These are phyloP conservation scores for Pseudonitzschia pungens DNA, from an alignment of 108 stramenopile genomes.

Conservation along the genomic window DNA sequence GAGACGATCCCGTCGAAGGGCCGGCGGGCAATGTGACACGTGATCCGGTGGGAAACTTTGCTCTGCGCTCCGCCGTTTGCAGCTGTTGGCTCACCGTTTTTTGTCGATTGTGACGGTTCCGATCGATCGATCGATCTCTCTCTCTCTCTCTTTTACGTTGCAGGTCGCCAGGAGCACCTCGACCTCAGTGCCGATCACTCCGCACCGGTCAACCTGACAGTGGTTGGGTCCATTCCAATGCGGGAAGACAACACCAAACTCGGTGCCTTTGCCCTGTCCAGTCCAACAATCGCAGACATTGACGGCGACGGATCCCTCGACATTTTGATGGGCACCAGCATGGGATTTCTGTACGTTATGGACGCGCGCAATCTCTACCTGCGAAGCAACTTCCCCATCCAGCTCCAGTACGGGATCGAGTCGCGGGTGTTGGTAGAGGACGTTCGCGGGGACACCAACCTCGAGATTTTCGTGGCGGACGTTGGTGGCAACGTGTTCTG, in stretches of 20 bases:
- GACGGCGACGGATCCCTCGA: slow-evolving; percentile 67
- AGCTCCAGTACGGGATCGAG: slow-evolving; percentile 62
- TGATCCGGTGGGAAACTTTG: no score
- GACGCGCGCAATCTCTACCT: slow-evolving; percentile 46
- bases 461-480: slow-evolving; percentile 79
- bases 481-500: slow-evolving; percentile 70
- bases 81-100: neutral
- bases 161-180: slow-evolving; percentile 61
- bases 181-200: slow-evolving; percentile 79
- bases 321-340: slow-evolving; percentile 72
- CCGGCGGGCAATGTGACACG: no score
- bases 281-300: slow-evolving; percentile 70
- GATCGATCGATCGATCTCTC: neutral
- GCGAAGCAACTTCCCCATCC: slow-evolving; percentile 67
- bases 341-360: slow-evolving; percentile 76
- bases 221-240: slow-evolving; percentile 42
- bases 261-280: slow-evolving; percentile 76
- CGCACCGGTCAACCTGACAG: slow-evolving; percentile 63
- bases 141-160: neutral
- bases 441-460: slow-evolving; percentile 70
- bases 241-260: slow-evolving; percentile 49
- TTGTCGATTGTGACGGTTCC: neutral
- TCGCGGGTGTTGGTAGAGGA: slow-evolving; percentile 77
- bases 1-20: no score
- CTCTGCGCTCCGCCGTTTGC: no score